Evolutionary conservation across 2,329 filamentous ascomycete genomes (phyloP), one percentile per base, ranked within the genome.

Genomic region (Penicillium sp.): DNA sequence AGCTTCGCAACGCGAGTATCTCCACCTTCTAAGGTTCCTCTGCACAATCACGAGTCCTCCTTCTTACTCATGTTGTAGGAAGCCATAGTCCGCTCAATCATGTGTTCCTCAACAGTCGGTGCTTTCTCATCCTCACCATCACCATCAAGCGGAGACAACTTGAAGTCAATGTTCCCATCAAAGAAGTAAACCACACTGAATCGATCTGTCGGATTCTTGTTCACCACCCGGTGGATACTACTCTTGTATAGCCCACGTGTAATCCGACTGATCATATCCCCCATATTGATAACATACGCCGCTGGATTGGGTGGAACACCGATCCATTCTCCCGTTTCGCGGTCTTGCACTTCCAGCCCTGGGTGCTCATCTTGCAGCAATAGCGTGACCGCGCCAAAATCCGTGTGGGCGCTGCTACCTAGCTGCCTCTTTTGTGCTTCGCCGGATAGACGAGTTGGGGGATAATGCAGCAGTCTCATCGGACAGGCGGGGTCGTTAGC

Each of bases 131-230:
- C 42, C 4, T 26, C 42, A 15, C 17, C 22, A 45, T 26, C 15
- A 12, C 42, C 42, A 26, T 26, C 19, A 9, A 45, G 42, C 26
- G 42, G 22, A 15, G 26, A 45, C 19, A 45, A 45, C 4, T 45
- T 45, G 19, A 45, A 45, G 42, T 45, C 42, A 45, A 45, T 45
- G 12, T 45, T 45, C 24, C 42, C 22, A 45, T 45, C 42, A 15
- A 45, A 45, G 42, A 45, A 45, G 15, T 45, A 26, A 13, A 45
- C 42, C 19, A 44, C 40, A 5, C 40, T 44, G 40, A 44, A 44
- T 19, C n/a, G 42, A 45, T 45, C 42, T 5, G 42, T 26, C 22
- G 42, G 42, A 22, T 45, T 45, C 22, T 45, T 45, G 19, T 24
- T 24, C 19, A 45, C 42, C 10, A 45, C 42, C 9, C 42, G 42